Evolutionary conservation across 345 rosid species (phyloP).

Genomic region (Populus ilicifolia): DNA sequence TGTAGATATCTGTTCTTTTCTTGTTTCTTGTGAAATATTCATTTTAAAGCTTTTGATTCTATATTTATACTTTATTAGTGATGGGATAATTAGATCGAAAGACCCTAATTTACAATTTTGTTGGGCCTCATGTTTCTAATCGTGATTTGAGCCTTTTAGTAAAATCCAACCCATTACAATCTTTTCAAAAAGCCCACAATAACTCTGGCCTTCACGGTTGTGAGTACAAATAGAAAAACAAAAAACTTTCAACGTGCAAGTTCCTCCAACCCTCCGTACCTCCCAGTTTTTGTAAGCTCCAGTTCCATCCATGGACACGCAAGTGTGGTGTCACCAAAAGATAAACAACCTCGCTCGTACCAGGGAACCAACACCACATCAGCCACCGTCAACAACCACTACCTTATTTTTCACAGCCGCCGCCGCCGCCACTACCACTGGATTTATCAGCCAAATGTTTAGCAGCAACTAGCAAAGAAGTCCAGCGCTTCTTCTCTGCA

Average conservation of each 20-base stretch:
- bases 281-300: neutral
- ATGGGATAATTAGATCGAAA: neutral
- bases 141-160: neutral
- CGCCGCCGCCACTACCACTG: neutral
- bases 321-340: neutral
- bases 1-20: neutral
- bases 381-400: neutral
- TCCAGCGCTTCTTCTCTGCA: constrained; percentile 50
- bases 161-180: neutral
- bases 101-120: neutral
- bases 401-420: constrained; percentile 2
- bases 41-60: neutral
- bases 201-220: too few species aligned
- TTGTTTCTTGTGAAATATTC: neutral
- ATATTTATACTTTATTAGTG: neutral
- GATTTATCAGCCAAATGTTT: neutral
- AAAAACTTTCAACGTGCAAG: too few species aligned
- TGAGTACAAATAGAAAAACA: too few species aligned
- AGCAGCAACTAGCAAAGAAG: constrained; percentile 50
- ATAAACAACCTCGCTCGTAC: neutral
- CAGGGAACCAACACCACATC: neutral
- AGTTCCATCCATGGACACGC: neutral
- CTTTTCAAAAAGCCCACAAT: neutral
- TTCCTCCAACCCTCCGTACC: too few species aligned
- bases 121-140: neutral